Base-by-base conservation (phyloP, 495 filamentous ascomycete species). In the Penicillium ochrochloron region DNA sequence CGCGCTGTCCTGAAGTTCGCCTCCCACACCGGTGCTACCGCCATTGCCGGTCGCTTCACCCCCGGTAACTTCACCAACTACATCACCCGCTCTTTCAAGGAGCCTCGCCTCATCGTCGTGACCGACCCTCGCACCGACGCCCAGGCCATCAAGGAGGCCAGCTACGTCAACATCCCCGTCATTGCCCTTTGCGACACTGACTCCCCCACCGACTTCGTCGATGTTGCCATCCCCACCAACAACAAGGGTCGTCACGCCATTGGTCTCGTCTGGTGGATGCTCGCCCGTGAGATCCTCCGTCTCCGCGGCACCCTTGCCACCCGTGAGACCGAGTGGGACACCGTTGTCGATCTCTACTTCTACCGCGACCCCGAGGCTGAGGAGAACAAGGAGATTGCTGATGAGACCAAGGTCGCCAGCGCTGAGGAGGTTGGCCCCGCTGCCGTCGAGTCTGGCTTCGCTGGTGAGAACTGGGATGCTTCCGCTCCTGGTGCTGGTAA, bases 31-130 rank as follows among this genome's bases (percentile, higher is more conserved):
- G 94, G 95, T 82, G 93, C 94, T 76, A 92, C 92, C 75, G 92
- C 95, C 78, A 99, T 99, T 78, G 96, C 95, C 73, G 95, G 95
- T 85, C 94, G 95, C 81, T 99, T 99, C 89, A 99, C 95, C 76
- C 95, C 95, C 75, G 95, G 95, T 87, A 97, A 96, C 81, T 99
- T 99, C 90, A 99, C 95, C 87, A 99, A 99, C 86, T 99, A 99
- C 91, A 99, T 97, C 89, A 99, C 95, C 80, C 96, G 95, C 77
- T 97, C 95, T 73, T 99, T 99, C 91, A 98, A 97, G 90, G 95
- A 99, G 85, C 95, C 95, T 76, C 96, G 95, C 78, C 88, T 99
- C 72, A 98, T 99, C 87, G 88, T 99, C 79, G 95, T 99, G 76
- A 99, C 95, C 81, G 95, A 99, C 80, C 95, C 95, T 73, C 96